These are phyloP conservation scores for Botrytis deweyae DNA, from an alignment of 2,329 filamentous ascomycete species.

Conservation along the genomic window DNA sequence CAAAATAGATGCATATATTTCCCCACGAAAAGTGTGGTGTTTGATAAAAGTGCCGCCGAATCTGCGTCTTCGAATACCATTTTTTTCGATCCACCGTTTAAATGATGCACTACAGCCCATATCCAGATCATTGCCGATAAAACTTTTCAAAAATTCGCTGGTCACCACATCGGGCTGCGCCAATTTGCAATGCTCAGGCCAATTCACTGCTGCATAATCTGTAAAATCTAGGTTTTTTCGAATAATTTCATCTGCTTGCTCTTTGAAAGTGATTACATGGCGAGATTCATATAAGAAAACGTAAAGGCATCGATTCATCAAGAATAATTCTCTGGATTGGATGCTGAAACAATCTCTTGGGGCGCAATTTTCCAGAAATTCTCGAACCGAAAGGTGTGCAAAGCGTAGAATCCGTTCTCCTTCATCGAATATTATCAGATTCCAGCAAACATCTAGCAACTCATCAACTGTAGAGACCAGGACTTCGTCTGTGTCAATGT, in stretches of 20 bases:
- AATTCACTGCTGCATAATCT: rapidly evolving
- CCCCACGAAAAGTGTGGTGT: no score
- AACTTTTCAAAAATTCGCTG: rapidly evolving
- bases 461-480: background rate
- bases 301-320: background rate
- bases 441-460: background rate
- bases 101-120: background rate
- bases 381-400: background rate
- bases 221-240: background rate
- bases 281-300: background rate
- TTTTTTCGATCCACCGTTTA: background rate
- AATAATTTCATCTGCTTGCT: rapidly evolving
- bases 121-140: background rate
- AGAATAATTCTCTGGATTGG: background rate
- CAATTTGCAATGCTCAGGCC: background rate
- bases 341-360: background rate
- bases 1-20: background rate
- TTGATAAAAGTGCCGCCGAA: no score
- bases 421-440: background rate
- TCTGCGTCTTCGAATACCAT: no score
- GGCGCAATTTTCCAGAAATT: background rate
- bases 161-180: background rate
- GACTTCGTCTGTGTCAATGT: background rate
- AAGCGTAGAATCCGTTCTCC: background rate
- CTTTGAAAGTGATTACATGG: rapidly evolving